Evolutionary conservation across 2,329 filamentous ascomycete genomes (phyloP).

Genomic region (Penicillium sp.): DNA sequence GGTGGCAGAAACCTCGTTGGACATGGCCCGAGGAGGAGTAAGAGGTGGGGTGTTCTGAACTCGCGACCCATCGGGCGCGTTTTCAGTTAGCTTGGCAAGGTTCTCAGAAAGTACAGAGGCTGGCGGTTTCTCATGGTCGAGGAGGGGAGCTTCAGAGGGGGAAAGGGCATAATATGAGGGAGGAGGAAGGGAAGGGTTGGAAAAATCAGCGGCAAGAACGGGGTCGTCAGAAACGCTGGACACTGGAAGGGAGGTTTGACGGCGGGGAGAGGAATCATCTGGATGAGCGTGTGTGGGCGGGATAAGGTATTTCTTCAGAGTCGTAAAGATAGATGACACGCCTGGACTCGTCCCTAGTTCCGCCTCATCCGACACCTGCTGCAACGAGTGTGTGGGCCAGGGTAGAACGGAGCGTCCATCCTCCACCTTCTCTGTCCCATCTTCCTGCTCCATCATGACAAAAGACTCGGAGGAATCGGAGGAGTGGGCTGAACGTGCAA

Average conservation of each 20-base stretch:
- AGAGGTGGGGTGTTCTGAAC: constrained; percentile 90
- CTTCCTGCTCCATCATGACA: constrained; percentile 42
- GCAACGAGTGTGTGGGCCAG: constrained; percentile 45
- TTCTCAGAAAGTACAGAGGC: constrained; percentile 45
- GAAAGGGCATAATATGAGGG: constrained; percentile 49
- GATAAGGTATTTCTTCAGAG: constrained; percentile 45
- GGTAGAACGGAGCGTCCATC: constrained; percentile 36
- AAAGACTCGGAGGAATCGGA: constrained; percentile 39
- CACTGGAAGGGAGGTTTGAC: constrained; percentile 54
- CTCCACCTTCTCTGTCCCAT: constrained; percentile 33
- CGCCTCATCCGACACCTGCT: constrained; percentile 43
- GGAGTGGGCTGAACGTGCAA: constrained; percentile 12
- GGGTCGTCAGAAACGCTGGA: constrained; percentile 62
- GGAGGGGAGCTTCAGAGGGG: constrained; percentile 51
- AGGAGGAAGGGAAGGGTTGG: constrained; percentile 59
- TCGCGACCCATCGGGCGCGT: constrained; percentile 55
- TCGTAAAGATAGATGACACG: constrained; percentile 43
- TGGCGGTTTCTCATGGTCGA: constrained; percentile 43
- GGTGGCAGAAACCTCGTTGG: constrained; percentile 53
- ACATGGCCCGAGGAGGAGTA: constrained; percentile 82
- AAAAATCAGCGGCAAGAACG: constrained; percentile 65
- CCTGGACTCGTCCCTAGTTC: constrained; percentile 40
- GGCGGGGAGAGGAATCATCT: constrained; percentile 37
- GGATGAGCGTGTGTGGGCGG: constrained; percentile 28
- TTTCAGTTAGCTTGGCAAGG: constrained; percentile 73